Evolutionary conservation across 2,329 filamentous ascomycete genomes (phyloP).

Genomic region (Catunica adiposa): DNA sequence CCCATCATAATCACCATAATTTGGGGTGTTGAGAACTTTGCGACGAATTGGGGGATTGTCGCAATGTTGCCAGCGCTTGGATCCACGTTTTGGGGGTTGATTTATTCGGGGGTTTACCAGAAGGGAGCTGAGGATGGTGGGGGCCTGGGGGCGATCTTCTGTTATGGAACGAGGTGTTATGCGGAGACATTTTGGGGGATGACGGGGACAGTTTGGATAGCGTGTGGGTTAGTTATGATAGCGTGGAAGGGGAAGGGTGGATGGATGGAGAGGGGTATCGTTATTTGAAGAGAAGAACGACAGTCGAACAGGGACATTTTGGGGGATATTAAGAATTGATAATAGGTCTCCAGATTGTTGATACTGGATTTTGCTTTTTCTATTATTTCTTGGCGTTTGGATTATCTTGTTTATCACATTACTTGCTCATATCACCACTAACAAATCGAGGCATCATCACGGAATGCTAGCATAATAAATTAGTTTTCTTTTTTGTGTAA

Average conservation of each 20-base stretch:
- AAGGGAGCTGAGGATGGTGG: conserved; percentile 35
- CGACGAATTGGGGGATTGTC: conserved; percentile 92
- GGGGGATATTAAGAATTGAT: neutral
- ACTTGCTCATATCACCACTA: too few relatives aligned
- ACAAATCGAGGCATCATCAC: too few relatives aligned
- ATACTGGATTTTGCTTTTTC: too few relatives aligned
- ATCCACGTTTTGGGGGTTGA: conserved; percentile 72
- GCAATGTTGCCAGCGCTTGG: conserved; percentile 81
- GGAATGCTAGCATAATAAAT: neutral
- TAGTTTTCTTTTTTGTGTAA: neutral
- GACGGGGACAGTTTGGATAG: conserved; percentile 62
- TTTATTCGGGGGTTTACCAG: conserved; percentile 76
- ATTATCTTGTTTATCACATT: too few relatives aligned
- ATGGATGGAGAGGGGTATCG: conserved; percentile 62
- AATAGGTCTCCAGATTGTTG: neutral
- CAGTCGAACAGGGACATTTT: too few relatives aligned
- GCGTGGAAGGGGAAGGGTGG: conserved; percentile 67
- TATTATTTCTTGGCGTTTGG: too few relatives aligned
- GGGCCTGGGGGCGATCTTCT: conserved; percentile 40
- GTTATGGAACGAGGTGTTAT: conserved; percentile 72
- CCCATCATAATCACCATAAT: conserved; percentile 93
- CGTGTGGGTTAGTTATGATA: conserved; percentile 53
- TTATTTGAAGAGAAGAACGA: conserved; percentile 27
- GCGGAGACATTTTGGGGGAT: conserved; percentile 73
- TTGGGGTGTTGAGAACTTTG: conserved; percentile 97